Conservation (phyloP, 140 eudicot genomes). For the Bidens hawaiensis region DNA sequence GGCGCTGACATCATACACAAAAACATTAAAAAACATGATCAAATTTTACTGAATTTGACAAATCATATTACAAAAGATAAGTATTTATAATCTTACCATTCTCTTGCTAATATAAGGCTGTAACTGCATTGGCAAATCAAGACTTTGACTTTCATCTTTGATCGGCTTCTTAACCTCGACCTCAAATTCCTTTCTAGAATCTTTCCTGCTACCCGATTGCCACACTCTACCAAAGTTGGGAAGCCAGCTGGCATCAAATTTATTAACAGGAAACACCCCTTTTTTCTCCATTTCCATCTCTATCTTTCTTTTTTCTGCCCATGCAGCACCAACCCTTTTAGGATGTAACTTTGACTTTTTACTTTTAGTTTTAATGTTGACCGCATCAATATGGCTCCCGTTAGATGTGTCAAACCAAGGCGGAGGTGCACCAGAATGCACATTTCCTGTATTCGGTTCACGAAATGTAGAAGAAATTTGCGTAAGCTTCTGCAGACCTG, state of each 20-base stretch:
- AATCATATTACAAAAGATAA: background rate
- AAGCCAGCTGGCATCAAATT: slow-evolving; percentile 75
- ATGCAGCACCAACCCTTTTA: slow-evolving; percentile 94
- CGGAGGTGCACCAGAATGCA: slow-evolving; percentile 93
- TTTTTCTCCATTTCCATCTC: slow-evolving; percentile 84
- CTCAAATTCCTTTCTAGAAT: slow-evolving; percentile 77
- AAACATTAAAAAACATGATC: background rate
- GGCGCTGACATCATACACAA: slow-evolving; percentile 25
- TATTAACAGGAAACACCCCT: slow-evolving; percentile 49
- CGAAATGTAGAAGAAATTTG: slow-evolving; percentile 31
- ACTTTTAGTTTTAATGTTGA: slow-evolving; percentile 18
- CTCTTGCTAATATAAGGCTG: slow-evolving; percentile 94
- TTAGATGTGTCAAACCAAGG: slow-evolving; percentile 67
- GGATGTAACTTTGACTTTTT: slow-evolving; percentile 70
- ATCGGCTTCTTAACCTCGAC: slow-evolving; percentile 31
- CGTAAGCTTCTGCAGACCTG: slow-evolving; percentile 57
- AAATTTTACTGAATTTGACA: background rate
- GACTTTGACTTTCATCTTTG: slow-evolving; percentile 36
- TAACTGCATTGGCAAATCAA: slow-evolving; percentile 42
- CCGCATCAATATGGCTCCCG: slow-evolving; percentile 14
- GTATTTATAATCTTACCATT: slow-evolving; percentile 42
- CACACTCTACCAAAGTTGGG: slow-evolving; percentile 97
- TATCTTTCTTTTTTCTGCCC: slow-evolving; percentile 91
- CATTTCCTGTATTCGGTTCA: slow-evolving; percentile 51
- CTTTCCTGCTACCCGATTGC: slow-evolving; percentile 95